Evolutionary conservation across 208 protist species (phyloP), one percentile per base, ranked within the genome.

Genomic region (Crithidia fasciculata): DNA sequence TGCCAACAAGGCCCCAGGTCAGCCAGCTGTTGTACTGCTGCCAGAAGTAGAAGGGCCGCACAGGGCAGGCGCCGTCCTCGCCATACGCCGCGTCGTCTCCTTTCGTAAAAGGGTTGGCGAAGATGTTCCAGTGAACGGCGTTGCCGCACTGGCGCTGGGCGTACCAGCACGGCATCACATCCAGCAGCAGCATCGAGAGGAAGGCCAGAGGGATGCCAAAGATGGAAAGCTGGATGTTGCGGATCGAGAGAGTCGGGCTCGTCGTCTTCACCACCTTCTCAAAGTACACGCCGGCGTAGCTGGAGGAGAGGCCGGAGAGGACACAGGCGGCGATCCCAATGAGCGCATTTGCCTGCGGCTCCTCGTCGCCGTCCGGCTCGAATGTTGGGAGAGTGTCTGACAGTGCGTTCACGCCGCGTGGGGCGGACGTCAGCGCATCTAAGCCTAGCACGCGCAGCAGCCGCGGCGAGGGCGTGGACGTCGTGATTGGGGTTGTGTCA

Each of bases 281-380:
- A 74, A 96, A 92, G 74, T 96, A 96, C 58, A 96, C 91, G 43
- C 81, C 75, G 9, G 91, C 89, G 72, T 90, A 94, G 71, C 86
- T 91, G n/a, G 88, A 92, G 5, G 82, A 90, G 4, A 93, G 54
- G 16, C 84, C 88, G 10, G 85, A 91, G 5, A 91, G 49, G 0
- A 93, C 67, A 66, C 90, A 95, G 13, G 84, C 75, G 4, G 52
- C 43, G 18, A 90, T 81, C 5, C 90, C 90, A 43, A 92, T 55
- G 0, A 94, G 19, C 15, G 78, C 69, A 4, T 68, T 82, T 3
- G 49, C 68, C 12, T 41, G 55, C 28, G 49, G 12, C 61, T 72
- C 59, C 12, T 59, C 44, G 44, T 61, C 62, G 50, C 49, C 60
- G 13, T 60, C 63, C 12, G 55, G 44, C 7, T 0, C 49, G 5